Evolutionary conservation across 768 basidiomycete species (phyloP).

Genomic region (Cystofilobasidium bisporidii): DNA sequence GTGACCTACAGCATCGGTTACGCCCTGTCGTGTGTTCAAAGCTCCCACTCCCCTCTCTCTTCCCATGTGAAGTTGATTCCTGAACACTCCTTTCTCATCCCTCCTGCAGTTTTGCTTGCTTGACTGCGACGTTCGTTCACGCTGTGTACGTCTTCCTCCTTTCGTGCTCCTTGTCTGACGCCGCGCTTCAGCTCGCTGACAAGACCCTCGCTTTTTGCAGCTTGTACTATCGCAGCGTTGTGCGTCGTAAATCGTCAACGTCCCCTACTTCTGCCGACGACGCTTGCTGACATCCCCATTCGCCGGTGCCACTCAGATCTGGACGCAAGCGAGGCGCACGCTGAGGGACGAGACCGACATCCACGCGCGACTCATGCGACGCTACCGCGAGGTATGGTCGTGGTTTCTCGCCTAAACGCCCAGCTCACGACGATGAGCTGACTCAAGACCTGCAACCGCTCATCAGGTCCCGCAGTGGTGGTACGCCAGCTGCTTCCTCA

Average conservation of each 20-base stretch:
- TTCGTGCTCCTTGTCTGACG: no score
- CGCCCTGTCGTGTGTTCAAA: conserved; percentile 9
- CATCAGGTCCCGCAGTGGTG: conserved; percentile 12
- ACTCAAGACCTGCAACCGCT: no score
- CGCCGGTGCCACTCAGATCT: conserved; percentile 19
- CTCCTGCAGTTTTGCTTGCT: not conserved
- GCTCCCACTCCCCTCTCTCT: not conserved
- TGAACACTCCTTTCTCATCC: no score
- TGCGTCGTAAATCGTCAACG: no score
- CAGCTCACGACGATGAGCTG: no score
- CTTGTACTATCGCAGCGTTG: conserved; percentile 26
- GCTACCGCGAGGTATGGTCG: conserved; percentile 14
- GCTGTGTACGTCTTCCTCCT: no score
- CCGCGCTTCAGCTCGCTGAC: no score
- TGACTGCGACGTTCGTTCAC: conserved; percentile 25
- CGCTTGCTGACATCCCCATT: not conserved
- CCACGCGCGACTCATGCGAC: conserved; percentile 24
- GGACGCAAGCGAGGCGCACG: conserved; percentile 11
- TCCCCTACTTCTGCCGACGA: no score
- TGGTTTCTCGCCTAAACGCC: no score
- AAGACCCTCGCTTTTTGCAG: no score
- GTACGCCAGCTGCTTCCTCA: conserved; percentile 14
- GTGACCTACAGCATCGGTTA: conserved; percentile 25
- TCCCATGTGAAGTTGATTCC: no score
- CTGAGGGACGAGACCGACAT: conserved; percentile 25